Evolutionary conservation across 1,284 basidiomycete genomes (phyloP).

Genomic region (Tausonia pullulans): DNA sequence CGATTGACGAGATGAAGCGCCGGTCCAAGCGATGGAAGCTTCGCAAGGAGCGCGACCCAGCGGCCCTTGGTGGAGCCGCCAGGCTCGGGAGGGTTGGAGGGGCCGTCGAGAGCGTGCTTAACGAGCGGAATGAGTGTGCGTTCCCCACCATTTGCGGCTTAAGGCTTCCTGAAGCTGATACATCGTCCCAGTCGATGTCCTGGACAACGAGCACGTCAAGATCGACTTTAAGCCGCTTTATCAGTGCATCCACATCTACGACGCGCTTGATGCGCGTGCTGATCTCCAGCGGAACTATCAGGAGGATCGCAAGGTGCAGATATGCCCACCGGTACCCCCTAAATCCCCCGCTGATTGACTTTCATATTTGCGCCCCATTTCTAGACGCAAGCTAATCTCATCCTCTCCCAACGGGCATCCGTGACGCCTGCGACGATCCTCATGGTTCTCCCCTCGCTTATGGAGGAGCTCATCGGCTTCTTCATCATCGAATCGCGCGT

Average conservation of each 20-base stretch:
- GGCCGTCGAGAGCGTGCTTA: conserved; percentile 83
- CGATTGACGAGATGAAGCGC: conserved; percentile 79
- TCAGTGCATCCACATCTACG: conserved; percentile 95
- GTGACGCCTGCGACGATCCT: conserved; percentile 37
- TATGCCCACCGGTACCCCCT: conserved; percentile 82
- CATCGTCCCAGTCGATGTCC: conserved; percentile 57
- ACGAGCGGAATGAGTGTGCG: conserved; percentile 90
- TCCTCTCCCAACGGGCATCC: conserved; percentile 54
- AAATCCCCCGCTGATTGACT: conserved; percentile 55
- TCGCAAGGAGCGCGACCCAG: conserved; percentile 62
- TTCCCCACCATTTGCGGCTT: conserved; percentile 14
- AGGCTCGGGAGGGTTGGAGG: conserved; percentile 79
- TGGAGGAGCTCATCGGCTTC: conserved; percentile 95
- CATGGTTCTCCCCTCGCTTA: conserved; percentile 46
- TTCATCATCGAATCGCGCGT: conserved; percentile 96
- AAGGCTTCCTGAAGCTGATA: not conserved
- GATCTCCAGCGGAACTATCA: conserved; percentile 89
- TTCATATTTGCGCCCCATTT: conserved; percentile 31
- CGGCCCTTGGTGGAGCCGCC: conserved; percentile 40
- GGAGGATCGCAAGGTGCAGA: conserved; percentile 73
- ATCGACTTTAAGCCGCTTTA: conserved; percentile 94
- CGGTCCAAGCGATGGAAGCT: conserved; percentile 75
- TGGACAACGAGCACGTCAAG: conserved; percentile 75
- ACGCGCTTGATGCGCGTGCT: conserved; percentile 74
- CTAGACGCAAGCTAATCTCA: conserved; percentile 91